Percentiles rank a stretch among this genome's conserved stretches.
These are phyloP conservation scores for Elongisporangium anandrum DNA, from an alignment of 352 stramenopile genomes.

Conservation along the genomic window DNA sequence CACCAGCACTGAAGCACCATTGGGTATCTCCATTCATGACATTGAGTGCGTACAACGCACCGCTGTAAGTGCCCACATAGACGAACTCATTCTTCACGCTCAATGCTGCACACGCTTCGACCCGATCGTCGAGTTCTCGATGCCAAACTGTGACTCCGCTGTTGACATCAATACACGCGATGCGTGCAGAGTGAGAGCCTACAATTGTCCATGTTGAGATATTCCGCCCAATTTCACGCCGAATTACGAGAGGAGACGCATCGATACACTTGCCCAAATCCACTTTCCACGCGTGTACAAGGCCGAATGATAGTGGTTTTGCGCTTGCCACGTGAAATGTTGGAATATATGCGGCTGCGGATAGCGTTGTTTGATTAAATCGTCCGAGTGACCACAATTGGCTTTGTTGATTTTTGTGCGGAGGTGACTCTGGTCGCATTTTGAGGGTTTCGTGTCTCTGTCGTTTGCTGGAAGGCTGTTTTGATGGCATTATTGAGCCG, in stretches of 20 bases:
- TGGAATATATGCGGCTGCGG: not conserved
- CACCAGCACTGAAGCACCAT: slow-evolving; percentile 33
- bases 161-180: slow-evolving; percentile 42
- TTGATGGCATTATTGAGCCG: not conserved
- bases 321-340: not conserved
- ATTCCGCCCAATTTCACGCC: slow-evolving; percentile 3
- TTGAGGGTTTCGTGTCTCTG: not conserved
- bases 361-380: not conserved
- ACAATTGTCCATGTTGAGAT: slow-evolving; percentile 26
- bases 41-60: slow-evolving; percentile 39
- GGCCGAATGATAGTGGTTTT: not conserved
- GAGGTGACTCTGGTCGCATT: too few species aligned
- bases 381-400: not conserved
- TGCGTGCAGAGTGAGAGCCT: slow-evolving; percentile 39
- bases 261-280: slow-evolving; percentile 63
- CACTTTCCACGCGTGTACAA: slow-evolving; percentile 12
- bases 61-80: slow-evolving; percentile 55
- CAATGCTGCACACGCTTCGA: slow-evolving; percentile 46
- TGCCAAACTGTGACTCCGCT: slow-evolving; percentile 23
- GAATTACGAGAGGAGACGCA: slow-evolving; percentile 49
- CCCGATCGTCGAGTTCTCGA: slow-evolving; percentile 41
- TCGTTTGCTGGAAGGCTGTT: not conserved
- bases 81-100: slow-evolving; percentile 23
- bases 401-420: not conserved
- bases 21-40: slow-evolving; percentile 15